Base-by-base conservation (phyloP, 1,139 yeast genomes). In the Ogataea hybrid region DNA sequence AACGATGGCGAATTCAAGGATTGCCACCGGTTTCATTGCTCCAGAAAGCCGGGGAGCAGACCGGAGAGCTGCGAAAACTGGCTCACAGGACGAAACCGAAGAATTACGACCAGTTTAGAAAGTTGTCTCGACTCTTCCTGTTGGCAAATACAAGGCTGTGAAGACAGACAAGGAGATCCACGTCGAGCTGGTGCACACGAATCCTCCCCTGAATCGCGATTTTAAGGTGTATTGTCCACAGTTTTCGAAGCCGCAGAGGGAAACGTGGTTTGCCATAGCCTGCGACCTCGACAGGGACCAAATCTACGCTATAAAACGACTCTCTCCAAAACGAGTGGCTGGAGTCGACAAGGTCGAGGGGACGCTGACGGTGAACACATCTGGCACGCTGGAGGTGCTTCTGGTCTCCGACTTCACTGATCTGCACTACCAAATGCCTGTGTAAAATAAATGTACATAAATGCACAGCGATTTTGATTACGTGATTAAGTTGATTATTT, bases 221-320 rank as follows among this genome's bases (percentile, higher is more conserved):
- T 85, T 77, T 65, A 77, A 76, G 48, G 78, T 87, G 47, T 79
- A 82, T 57, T 72, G 92, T 48, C 94, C 95, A 3, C 79, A 77
- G 52, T 92, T 86, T 66, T 96, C 96, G 35, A 90, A 92, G 62
- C 71, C 83, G 2, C 99, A 94, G 64, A 83, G 90, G 55, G 98
- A 92, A 61, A 80, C 95, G 0, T 94, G 98, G 98, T 87, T 92
- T 62, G 74, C 84, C 7, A 75, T 90, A 38, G 64, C 83, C 7
- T 75, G 79, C 52, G 75, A 79, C 54, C 60, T 59, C 9, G 55
- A 61, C 2, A 54, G 56, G 2, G 67, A 66, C 27, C 87, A 82
- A 56, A 59, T 86, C 32, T 63, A 75, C 27, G 68, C 80, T 42
- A 65, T 85, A 31, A 84, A 84, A 56, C 72, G 95, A 56, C 84